Percentiles rank a stretch among this genome's conserved stretches.
Evolutionary conservation across 192 early-diverging fungal species (phyloP).

Genomic region (Podila minutissima): DNA sequence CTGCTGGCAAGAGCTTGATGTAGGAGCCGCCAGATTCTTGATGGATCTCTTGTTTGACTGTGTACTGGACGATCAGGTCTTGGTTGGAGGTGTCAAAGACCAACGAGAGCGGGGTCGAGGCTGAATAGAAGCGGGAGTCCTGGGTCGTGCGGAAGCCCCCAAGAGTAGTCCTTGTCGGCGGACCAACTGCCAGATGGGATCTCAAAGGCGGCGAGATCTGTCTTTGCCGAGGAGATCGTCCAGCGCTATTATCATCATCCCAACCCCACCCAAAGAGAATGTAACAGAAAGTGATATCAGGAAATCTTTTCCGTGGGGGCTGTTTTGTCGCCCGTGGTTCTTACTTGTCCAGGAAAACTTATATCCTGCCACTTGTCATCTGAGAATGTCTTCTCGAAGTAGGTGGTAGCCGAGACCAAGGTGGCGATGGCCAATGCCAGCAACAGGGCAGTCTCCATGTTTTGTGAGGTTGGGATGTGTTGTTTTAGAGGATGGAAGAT

Average conservation of each 20-base stretch:
- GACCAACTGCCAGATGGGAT: slow-evolving; percentile 80
- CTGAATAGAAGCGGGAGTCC: slow-evolving; percentile 88
- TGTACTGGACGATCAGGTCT: slow-evolving; percentile 85
- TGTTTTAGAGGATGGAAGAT: no score
- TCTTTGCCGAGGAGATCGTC: slow-evolving; percentile 70
- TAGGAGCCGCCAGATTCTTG: slow-evolving; percentile 96
- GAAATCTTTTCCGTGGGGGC: no score
- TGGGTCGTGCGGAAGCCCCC: slow-evolving; percentile 83
- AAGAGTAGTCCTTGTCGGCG: slow-evolving; percentile 70
- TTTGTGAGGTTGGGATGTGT: neutral
- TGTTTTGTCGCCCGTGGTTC: no score
- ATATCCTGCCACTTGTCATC: slow-evolving; percentile 59
- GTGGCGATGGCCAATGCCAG: slow-evolving; percentile 23
- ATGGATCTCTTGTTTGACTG: slow-evolving; percentile 90
- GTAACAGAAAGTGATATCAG: no score
- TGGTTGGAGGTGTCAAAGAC: slow-evolving; percentile 86
- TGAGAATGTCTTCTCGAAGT: slow-evolving; percentile 86
- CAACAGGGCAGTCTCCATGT: neutral
- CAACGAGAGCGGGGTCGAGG: slow-evolving; percentile 77
- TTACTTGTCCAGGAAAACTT: neutral
- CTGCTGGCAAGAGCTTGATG: slow-evolving; percentile 87
- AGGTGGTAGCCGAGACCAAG: slow-evolving; percentile 53
- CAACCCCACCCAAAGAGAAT: no score
- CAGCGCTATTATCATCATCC: slow-evolving; percentile 61
- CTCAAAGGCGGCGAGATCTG: slow-evolving; percentile 79